phyloP scores from a whole-genome alignment of 139 green algal species.

The Coccomyxa sp. region DNA sequence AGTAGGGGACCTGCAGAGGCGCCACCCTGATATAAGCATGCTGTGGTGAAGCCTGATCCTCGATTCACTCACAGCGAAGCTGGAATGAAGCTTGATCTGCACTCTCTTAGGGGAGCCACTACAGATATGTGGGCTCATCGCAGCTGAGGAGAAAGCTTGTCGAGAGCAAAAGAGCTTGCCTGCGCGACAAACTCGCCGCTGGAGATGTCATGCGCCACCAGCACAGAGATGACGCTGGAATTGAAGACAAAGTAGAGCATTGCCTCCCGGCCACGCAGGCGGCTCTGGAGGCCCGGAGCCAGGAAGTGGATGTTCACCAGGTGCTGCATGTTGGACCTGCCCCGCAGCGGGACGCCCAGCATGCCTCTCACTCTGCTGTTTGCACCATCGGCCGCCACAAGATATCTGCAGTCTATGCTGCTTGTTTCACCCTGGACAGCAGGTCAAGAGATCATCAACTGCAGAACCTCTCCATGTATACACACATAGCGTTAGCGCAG shows the following conservation, averaged over 20 bases:
- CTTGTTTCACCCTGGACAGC: slow-evolving; percentile 2
- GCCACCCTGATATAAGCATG: background rate
- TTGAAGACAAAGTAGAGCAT: slow-evolving; percentile 99
- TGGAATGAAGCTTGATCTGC: too few relatives aligned
- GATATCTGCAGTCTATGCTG: slow-evolving; percentile 32
- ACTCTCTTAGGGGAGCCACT: too few relatives aligned
- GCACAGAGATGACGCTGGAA: slow-evolving; percentile 62
- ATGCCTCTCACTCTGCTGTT: slow-evolving; percentile 35
- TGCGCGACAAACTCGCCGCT: slow-evolving; percentile 93
- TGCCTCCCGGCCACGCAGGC: slow-evolving; percentile 32
- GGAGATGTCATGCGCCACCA: slow-evolving; percentile 86
- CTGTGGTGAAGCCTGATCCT: background rate
- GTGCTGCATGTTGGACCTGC: slow-evolving; percentile 61
- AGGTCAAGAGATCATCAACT: background rate
- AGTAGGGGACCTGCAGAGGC: slow-evolving; percentile 75
- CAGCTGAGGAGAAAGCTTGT: background rate
- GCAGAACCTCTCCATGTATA: background rate
- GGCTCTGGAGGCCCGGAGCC: slow-evolving; percentile 25
- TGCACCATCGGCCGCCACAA: slow-evolving; percentile 74
- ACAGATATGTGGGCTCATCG: background rate
- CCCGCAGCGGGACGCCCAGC: slow-evolving; percentile 57
- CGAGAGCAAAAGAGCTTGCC: slow-evolving; percentile 22
- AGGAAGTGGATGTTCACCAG: slow-evolving; percentile 90
- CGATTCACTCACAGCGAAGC: background rate
- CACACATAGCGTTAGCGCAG: background rate